Percentiles rank a stretch among this genome's conserved stretches.
Evolutionary conservation across 148 eudicot genomes (phyloP).

Genomic region (Nyssa sinensis): DNA sequence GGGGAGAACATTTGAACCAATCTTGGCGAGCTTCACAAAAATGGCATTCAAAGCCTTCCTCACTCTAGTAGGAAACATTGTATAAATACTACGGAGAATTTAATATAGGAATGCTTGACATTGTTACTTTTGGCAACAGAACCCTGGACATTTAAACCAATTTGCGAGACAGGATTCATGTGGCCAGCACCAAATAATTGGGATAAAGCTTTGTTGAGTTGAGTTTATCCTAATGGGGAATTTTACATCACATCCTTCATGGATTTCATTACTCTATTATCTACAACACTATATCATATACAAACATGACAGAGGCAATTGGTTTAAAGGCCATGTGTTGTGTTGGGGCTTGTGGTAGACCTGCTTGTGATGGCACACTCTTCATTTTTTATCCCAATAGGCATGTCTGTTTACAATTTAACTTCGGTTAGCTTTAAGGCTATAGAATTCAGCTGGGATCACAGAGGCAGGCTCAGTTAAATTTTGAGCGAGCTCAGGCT

Average conservation of each 20-base stretch:
- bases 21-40: background rate
- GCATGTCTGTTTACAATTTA: background rate
- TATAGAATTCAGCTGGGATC: background rate
- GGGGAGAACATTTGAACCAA: background rate
- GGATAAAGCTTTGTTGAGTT: too few relatives aligned
- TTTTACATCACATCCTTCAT: background rate
- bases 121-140: background rate
- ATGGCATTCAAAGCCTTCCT: background rate
- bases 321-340: too few relatives aligned
- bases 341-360: too few relatives aligned
- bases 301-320: too few relatives aligned
- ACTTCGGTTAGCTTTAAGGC: background rate
- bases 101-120: too few relatives aligned
- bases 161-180: too few relatives aligned
- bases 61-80: background rate
- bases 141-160: background rate
- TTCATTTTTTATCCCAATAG: too few relatives aligned
- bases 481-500: background rate
- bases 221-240: background rate
- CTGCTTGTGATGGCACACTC: too few relatives aligned
- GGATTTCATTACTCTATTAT: too few relatives aligned
- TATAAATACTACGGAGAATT: too few relatives aligned
- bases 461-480: background rate
- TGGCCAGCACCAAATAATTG: too few relatives aligned
- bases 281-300: too few relatives aligned